Conservation (phyloP, 345 rosid genomes). For the Turritis glabra region DNA sequence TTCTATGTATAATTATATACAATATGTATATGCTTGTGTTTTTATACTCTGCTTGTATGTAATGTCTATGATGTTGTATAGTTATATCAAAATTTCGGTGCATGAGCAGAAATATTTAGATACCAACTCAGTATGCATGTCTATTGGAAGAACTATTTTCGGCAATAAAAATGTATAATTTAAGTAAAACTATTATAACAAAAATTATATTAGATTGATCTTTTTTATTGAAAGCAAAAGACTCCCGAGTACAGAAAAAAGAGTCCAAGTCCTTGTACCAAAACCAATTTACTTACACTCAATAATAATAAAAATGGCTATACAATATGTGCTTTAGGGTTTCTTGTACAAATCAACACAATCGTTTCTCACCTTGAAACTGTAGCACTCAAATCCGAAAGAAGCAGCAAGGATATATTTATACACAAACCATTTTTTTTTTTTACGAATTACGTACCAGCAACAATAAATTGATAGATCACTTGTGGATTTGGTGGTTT, state of each 20-base stretch:
- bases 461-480: background rate
- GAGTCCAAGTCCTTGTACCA: constrained; percentile 11
- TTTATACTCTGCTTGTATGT: background rate
- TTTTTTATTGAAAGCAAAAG: background rate
- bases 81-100: background rate
- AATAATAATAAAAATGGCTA: constrained; percentile 29
- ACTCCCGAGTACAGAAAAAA: background rate
- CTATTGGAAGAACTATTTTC: background rate
- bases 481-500: constrained; percentile 38
- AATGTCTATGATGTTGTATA: constrained; percentile 7
- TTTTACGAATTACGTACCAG: background rate
- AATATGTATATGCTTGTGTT: background rate
- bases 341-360: constrained; percentile 39
- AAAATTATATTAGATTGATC: background rate
- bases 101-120: background rate
- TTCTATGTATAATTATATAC: constrained; percentile 52
- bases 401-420: constrained; percentile 11
- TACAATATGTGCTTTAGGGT: constrained; percentile 30
- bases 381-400: constrained; percentile 28
- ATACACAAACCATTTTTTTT: constrained; percentile 25
- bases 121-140: too few relatives aligned
- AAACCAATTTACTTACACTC: constrained; percentile 42
- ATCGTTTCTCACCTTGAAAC: constrained; percentile 23
- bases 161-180: background rate
- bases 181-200: background rate